Percentiles rank a stretch among this genome's conserved stretches.
phyloP scores from a whole-genome alignment of 202 grass and related monocot species.

The Panicum virgatum region DNA sequence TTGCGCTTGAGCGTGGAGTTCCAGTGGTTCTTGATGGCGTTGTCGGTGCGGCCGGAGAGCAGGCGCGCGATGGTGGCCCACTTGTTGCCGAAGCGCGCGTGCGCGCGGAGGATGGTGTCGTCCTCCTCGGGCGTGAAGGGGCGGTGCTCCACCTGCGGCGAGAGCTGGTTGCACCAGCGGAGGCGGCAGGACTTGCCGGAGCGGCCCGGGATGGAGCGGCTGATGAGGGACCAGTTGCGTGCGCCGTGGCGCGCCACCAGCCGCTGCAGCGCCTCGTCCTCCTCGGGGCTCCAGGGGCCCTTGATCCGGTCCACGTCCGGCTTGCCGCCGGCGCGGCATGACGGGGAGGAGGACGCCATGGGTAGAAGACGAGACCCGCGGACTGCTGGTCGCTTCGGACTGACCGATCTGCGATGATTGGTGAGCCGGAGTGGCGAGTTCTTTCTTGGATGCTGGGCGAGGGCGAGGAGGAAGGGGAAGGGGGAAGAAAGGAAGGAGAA shows the following conservation, averaged over 20 bases:
- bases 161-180: conserved; percentile 93
- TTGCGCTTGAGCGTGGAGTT: conserved; percentile 94
- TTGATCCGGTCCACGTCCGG: conserved; percentile 73
- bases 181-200: conserved; percentile 91
- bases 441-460: too few species aligned
- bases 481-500: too few species aligned
- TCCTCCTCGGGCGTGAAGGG: conserved; percentile 84
- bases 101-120: conserved; percentile 78
- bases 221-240: conserved; percentile 86
- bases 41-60: conserved; percentile 82
- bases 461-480: too few species aligned
- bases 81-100: conserved; percentile 78
- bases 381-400: too few species aligned
- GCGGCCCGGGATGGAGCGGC: conserved; percentile 63
- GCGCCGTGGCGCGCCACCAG: conserved; percentile 65
- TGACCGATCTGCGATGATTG: background rate
- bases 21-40: conserved; percentile 99
- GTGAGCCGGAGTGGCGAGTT: background rate
- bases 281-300: conserved; percentile 89
- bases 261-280: conserved; percentile 71
- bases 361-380: too few species aligned
- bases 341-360: conserved; percentile 1
- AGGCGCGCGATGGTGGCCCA: conserved; percentile 91
- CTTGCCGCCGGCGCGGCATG: conserved; percentile 1
- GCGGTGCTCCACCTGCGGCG: conserved; percentile 87